These are phyloP conservation scores for Nannochloris sp. DNA, from an alignment of 139 green algal species.

Conservation along the genomic window DNA sequence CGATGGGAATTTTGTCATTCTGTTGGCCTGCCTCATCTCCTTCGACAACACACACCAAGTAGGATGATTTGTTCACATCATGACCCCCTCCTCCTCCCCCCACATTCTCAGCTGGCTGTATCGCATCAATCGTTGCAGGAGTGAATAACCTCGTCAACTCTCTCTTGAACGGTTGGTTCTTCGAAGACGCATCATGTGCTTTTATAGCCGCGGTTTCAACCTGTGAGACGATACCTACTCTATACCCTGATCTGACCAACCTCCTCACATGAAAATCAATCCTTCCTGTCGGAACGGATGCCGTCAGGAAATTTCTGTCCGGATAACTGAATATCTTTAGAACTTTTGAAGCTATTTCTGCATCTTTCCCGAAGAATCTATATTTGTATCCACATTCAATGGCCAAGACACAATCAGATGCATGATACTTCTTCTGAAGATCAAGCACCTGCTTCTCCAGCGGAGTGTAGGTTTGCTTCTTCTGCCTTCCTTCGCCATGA, in stretches of 20 bases:
- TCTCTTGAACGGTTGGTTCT: slow-evolving; percentile 58
- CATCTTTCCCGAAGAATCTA: slow-evolving; percentile 82
- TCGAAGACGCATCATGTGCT: slow-evolving; percentile 37
- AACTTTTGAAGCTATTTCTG: slow-evolving; percentile 46
- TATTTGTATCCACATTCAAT: slow-evolving; percentile 82
- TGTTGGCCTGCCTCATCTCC: too few relatives aligned
- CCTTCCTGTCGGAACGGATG: slow-evolving; percentile 65
- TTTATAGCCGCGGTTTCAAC: slow-evolving; percentile 84
- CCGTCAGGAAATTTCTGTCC: slow-evolving; percentile 73
- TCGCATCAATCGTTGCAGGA: slow-evolving; percentile 71
- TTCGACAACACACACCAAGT: too few relatives aligned
- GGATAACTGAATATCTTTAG: slow-evolving; percentile 5
- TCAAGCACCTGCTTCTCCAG: slow-evolving; percentile 50
- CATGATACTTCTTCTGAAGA: slow-evolving; percentile 41
- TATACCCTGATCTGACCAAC: slow-evolving; percentile 70
- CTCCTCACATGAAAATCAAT: slow-evolving; percentile 73
- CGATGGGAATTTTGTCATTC: not conserved
- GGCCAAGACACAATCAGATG: slow-evolving; percentile 53
- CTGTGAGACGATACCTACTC: slow-evolving; percentile 73
- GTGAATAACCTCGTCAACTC: slow-evolving; percentile 78
- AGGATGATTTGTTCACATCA: too few relatives aligned
- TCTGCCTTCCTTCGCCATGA: not conserved
- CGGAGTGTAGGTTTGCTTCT: slow-evolving; percentile 53
- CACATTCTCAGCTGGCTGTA: not conserved
- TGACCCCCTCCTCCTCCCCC: not conserved